These are phyloP conservation scores for Rhododendron vialii DNA, from an alignment of 148 eudicot genomes.

Conservation along the genomic window DNA sequence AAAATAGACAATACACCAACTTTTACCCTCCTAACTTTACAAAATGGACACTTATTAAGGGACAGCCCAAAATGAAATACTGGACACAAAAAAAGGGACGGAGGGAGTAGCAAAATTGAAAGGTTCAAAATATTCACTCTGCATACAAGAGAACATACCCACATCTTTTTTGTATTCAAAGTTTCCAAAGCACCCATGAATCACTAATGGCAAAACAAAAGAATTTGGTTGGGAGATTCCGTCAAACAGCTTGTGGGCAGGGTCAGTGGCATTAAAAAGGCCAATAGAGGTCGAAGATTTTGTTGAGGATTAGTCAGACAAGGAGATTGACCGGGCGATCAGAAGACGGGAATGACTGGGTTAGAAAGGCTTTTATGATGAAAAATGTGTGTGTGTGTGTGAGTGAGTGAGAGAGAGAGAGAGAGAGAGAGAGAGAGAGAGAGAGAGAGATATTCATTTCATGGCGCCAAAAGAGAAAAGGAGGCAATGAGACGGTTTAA, in stretches of 20 bases:
- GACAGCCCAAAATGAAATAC: too few relatives aligned
- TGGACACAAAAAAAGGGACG: too few relatives aligned
- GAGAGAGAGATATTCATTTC: conserved; percentile 24
- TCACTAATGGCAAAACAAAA: conserved; percentile 34
- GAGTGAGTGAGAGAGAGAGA: too few relatives aligned
- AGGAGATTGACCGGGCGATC: conserved; percentile 13
- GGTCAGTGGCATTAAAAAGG: conserved; percentile 12
- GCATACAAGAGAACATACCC: conserved; percentile 21
- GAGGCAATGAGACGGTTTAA: background rate
- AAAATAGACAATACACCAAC: too few relatives aligned
- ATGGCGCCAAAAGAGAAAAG: conserved; percentile 17
- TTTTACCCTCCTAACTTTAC: too few relatives aligned
- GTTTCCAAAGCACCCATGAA: conserved; percentile 34
- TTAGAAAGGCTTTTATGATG: conserved; percentile 18
- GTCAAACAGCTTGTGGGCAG: conserved; percentile 30
- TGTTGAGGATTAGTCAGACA: conserved; percentile 22
- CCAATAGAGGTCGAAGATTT: conserved; percentile 25
- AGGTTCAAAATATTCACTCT: background rate
- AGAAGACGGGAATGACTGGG: conserved; percentile 26
- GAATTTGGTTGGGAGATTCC: conserved; percentile 33
- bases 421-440: too few relatives aligned
- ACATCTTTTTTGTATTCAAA: conserved; percentile 15
- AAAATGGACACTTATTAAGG: too few relatives aligned
- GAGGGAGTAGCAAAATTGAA: conserved; percentile 29
- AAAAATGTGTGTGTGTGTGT: conserved; percentile 1